A percentile compares a stretch with the other conserved stretches of the same genome.
Conservation (phyloP, 345 rosid species). For the Bretschneidera sinensis region DNA sequence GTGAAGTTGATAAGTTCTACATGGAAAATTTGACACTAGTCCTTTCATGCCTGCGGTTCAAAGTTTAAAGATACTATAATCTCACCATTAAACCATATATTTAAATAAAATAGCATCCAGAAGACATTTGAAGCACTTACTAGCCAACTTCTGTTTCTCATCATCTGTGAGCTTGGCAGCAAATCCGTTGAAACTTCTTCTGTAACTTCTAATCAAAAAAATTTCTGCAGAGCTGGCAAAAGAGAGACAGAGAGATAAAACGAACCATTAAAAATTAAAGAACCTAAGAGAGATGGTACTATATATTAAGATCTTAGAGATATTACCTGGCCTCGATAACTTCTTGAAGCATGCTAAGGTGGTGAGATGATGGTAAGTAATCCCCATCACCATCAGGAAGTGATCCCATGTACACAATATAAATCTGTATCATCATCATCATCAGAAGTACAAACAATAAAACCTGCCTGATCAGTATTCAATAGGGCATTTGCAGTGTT, state of each 20-base stretch:
- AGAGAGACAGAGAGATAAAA: neutral
- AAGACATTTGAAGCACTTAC: constrained; percentile 20
- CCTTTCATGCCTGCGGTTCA: constrained; percentile 29
- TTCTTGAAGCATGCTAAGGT: neutral
- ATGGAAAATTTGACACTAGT: constrained; percentile 50
- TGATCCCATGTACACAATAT: constrained; percentile 3
- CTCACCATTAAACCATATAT: neutral
- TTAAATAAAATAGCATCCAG: neutral
- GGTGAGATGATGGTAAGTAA: neutral
- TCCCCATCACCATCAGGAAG: neutral
- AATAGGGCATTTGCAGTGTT: too few relatives aligned
- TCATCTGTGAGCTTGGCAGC: constrained; percentile 36
- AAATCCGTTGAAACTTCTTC: constrained; percentile 47
- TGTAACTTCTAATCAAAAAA: constrained; percentile 31
- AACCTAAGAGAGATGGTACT: neutral
- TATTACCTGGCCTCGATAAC: neutral
- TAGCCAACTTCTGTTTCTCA: constrained; percentile 39
- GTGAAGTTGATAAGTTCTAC: constrained; percentile 21
- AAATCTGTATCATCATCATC: neutral
- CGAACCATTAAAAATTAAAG: neutral
- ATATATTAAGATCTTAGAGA: neutral
- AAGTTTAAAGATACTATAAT: neutral
- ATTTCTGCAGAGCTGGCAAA: constrained; percentile 14
- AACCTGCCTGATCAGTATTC: too few relatives aligned
- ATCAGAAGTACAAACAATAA: too few relatives aligned